Percentiles rank a stretch among this genome's conserved stretches.
Evolutionary conservation across 1,139 yeast genomes (phyloP).

Genomic region (Diutina mesorugosa): DNA sequence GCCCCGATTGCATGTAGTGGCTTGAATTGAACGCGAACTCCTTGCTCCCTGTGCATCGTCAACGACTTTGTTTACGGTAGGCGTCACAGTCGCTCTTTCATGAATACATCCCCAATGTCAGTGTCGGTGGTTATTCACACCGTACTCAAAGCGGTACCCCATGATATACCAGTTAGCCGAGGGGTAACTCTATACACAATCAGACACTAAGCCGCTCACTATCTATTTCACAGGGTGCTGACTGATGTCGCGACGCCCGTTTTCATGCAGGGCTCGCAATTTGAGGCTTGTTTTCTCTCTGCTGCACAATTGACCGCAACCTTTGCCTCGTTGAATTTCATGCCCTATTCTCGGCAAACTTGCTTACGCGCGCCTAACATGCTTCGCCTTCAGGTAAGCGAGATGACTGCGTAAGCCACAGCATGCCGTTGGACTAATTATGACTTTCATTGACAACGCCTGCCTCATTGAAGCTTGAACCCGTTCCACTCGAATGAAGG

Average conservation of each 20-base stretch:
- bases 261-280: neutral
- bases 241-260: neutral
- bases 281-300: neutral
- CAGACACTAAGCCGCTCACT: neutral
- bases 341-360: neutral
- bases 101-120: neutral
- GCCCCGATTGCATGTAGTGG: neutral
- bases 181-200: neutral
- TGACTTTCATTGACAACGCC: no score
- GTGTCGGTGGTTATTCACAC: neutral
- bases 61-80: neutral
- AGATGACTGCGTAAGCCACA: neutral
- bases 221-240: neutral
- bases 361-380: neutral
- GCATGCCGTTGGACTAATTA: neutral
- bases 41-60: neutral
- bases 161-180: neutral
- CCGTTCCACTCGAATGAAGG: no score
- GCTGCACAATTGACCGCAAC: neutral
- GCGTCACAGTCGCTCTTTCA: neutral
- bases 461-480: no score
- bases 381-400: neutral
- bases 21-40: neutral
- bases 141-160: neutral
- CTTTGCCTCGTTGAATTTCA: neutral